Conservation (phyloP, 2,329 filamentous ascomycete genomes). For the Podosphaera aphanis region DNA sequence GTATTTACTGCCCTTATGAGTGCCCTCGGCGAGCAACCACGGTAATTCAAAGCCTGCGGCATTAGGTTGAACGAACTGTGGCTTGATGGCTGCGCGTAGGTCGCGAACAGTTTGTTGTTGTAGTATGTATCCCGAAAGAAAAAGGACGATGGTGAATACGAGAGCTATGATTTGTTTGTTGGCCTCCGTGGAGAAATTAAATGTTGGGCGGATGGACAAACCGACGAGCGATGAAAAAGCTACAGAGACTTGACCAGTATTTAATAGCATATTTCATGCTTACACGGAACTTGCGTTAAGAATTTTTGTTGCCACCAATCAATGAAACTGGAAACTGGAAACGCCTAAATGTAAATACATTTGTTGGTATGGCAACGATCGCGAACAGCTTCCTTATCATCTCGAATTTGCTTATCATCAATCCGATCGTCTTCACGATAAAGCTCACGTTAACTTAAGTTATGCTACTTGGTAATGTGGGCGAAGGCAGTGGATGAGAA, state of each 20-base stretch:
- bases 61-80: slow-evolving; percentile 7
- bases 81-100: slow-evolving; percentile 45
- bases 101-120: slow-evolving; percentile 68
- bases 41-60: slow-evolving; percentile 7
- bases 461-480: too few relatives aligned
- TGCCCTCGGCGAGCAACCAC: slow-evolving; percentile 5
- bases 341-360: neutral
- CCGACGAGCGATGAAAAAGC: slow-evolving; percentile 38
- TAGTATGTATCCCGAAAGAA: slow-evolving; percentile 66
- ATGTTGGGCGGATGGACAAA: slow-evolving; percentile 18
- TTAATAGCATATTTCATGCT: slow-evolving; percentile 24
- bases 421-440: too few relatives aligned
- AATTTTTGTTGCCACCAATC: neutral
- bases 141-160: slow-evolving; percentile 58
- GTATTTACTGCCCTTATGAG: neutral
- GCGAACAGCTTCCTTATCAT: neutral
- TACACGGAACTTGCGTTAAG: neutral
- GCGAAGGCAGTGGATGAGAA: too few relatives aligned
- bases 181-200: neutral
- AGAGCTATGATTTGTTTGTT: slow-evolving; percentile 27
- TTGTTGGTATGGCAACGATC: neutral
- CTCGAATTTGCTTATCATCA: too few relatives aligned
- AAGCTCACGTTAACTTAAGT: too few relatives aligned
- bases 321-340: neutral
- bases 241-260: slow-evolving; percentile 46